phyloP scores from a whole-genome alignment of 306 rosid species.

The Corylus avellana region DNA sequence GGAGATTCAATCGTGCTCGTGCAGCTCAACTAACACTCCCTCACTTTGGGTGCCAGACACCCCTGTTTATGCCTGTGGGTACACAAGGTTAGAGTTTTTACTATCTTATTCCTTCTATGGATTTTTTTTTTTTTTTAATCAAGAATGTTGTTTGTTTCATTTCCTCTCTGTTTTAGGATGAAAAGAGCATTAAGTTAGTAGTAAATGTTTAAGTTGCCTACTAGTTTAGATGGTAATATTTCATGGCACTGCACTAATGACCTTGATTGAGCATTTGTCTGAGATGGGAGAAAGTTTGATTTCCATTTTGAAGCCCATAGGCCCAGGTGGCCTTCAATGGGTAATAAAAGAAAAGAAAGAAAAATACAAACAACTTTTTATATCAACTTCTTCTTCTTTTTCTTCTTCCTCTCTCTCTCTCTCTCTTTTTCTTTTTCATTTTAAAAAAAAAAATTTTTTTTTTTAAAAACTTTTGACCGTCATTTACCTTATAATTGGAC shows the following conservation, averaged over 20 bases:
- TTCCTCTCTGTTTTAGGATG: neutral
- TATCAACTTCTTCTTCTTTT: neutral
- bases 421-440: neutral
- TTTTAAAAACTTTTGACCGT: neutral
- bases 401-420: too few species aligned
- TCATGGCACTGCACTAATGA: neutral
- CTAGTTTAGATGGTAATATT: neutral
- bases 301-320: neutral
- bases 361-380: neutral
- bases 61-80: constrained; percentile 97
- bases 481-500: neutral
- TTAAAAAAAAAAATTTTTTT: neutral
- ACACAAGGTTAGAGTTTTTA: constrained; percentile 72
- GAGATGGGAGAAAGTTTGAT: neutral
- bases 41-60: constrained; percentile 76
- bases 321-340: neutral
- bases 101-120: neutral
- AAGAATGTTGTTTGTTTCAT: neutral
- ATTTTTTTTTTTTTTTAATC: too few species aligned
- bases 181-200: neutral
- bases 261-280: neutral
- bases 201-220: neutral
- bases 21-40: constrained; percentile 86
- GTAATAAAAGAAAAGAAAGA: neutral
- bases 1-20: constrained; percentile 91